Evolutionary conservation across 495 filamentous ascomycete species (phyloP).

Genomic region (Trichoderma reesei): DNA sequence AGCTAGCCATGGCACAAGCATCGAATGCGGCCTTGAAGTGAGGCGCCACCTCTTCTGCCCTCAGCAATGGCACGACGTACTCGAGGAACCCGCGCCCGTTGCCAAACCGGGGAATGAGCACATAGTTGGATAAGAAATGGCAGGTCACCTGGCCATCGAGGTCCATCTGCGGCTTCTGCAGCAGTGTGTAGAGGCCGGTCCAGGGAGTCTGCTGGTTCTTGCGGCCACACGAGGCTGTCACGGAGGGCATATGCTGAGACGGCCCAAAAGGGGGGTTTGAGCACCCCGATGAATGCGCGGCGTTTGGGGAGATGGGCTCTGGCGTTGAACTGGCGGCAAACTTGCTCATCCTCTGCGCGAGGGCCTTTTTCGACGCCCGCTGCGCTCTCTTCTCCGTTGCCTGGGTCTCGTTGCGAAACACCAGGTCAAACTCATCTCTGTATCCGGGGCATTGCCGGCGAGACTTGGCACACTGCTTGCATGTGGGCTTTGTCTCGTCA

Average conservation of each 20-base stretch:
- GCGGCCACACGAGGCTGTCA: constrained; percentile 12
- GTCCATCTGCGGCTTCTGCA: constrained; percentile 18
- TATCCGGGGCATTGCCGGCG: constrained; percentile 60
- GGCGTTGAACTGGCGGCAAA: neutral
- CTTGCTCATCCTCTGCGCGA: constrained; percentile 15
- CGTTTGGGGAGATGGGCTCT: neutral
- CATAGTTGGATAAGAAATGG: constrained; percentile 47
- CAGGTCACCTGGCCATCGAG: constrained; percentile 41
- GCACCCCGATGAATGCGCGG: neutral
- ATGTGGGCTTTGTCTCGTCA: constrained; percentile 59
- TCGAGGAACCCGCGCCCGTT: constrained; percentile 44
- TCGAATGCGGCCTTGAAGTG: constrained; percentile 48
- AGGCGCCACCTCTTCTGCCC: constrained; percentile 33
- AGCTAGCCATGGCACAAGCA: constrained; percentile 50
- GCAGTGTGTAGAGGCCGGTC: constrained; percentile 19
- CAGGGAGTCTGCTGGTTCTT: constrained; percentile 13
- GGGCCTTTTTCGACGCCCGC: constrained; percentile 26
- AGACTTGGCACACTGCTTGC: constrained; percentile 58
- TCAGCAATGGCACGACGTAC: constrained; percentile 45
- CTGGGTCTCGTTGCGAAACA: constrained; percentile 57
- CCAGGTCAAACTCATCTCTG: constrained; percentile 56
- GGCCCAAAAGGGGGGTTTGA: neutral
- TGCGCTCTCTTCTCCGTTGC: constrained; percentile 45
- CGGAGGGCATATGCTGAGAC: neutral
- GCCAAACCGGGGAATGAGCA: constrained; percentile 37